phyloP scores from a whole-genome alignment of 2,329 filamentous ascomycete genomes.

The Madurella mycetomatis region DNA sequence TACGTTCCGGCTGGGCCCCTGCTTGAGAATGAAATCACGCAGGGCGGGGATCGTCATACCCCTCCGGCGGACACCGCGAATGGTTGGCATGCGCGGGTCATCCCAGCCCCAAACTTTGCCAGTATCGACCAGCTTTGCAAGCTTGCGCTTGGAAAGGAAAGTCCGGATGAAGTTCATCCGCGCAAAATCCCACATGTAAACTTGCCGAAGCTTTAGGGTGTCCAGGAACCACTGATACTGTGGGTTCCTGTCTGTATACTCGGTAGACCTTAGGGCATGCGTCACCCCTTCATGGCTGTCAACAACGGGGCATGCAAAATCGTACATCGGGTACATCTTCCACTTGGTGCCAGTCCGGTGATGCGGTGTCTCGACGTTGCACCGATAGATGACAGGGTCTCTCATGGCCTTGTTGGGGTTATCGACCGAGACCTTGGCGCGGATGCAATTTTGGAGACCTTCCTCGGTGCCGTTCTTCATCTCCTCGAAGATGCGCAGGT shows the following conservation, averaged over 20 bases:
- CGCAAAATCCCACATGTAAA: slow-evolving; percentile 82
- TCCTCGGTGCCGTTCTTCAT: slow-evolving; percentile 84
- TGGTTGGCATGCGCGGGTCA: slow-evolving; percentile 80
- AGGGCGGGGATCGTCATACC: slow-evolving; percentile 76
- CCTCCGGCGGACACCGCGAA: slow-evolving; percentile 71
- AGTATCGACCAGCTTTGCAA: slow-evolving; percentile 74
- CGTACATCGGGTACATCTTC: slow-evolving; percentile 87
- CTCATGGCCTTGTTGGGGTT: slow-evolving; percentile 94
- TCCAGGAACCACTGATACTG: slow-evolving; percentile 85
- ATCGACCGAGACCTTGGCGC: slow-evolving; percentile 88
- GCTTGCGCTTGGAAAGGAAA: slow-evolving; percentile 80
- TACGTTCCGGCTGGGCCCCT: slow-evolving; percentile 79
- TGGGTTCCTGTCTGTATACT: slow-evolving; percentile 82
- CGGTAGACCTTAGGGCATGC: slow-evolving; percentile 76
- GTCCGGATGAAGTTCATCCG: slow-evolving; percentile 79
- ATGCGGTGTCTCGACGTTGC: slow-evolving; percentile 65
- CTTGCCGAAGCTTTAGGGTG: slow-evolving; percentile 66
- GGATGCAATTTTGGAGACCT: slow-evolving; percentile 82
- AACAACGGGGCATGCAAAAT: slow-evolving; percentile 78
- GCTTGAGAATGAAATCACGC: slow-evolving; percentile 78
- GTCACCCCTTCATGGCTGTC: slow-evolving; percentile 79
- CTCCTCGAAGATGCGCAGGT: slow-evolving; percentile 78
- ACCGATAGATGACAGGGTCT: slow-evolving; percentile 96
- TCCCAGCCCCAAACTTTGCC: slow-evolving; percentile 81
- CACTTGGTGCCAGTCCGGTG: slow-evolving; percentile 74